A percentile compares a stretch with the other conserved stretches of the same genome.
Evolutionary conservation across 1,284 basidiomycete species (phyloP).

Genomic region (Malassezia restricta): DNA sequence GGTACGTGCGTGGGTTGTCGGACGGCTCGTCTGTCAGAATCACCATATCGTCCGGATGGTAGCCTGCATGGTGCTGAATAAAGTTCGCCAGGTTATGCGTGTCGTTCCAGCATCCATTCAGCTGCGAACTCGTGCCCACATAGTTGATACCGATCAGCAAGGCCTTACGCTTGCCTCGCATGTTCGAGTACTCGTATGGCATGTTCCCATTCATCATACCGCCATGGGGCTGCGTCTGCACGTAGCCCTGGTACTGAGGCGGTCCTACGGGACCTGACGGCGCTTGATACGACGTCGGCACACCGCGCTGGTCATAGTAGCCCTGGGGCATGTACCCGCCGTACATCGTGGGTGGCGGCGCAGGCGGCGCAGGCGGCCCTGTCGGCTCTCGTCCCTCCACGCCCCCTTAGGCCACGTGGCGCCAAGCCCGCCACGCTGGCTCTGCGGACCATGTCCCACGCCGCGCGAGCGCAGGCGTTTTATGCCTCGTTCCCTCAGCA

Average conservation of each 20-base stretch:
- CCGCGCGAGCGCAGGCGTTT: constrained; percentile 6
- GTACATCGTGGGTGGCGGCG: neutral
- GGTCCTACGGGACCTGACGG: constrained; percentile 26
- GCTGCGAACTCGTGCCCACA: constrained; percentile 17
- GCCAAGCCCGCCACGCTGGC: neutral
- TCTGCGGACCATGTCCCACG: neutral
- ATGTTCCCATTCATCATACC: constrained; percentile 30
- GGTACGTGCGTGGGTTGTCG: constrained; percentile 33
- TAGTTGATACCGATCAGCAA: constrained; percentile 46
- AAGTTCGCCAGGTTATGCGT: constrained; percentile 43
- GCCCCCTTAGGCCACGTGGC: neutral
- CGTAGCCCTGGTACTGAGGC: constrained; percentile 28
- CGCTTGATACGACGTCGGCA: constrained; percentile 21
- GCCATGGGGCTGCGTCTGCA: constrained; percentile 35
- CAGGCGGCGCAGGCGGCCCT: too few relatives aligned
- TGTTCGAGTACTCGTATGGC: constrained; percentile 40
- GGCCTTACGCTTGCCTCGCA: constrained; percentile 44
- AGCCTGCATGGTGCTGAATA: constrained; percentile 33
- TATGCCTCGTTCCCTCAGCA: constrained; percentile 6
- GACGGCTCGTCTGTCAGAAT: constrained; percentile 38
- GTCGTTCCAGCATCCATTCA: constrained; percentile 45
- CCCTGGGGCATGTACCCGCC: neutral
- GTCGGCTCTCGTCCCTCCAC: neutral
- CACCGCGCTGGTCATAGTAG: constrained; percentile 17
- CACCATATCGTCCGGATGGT: constrained; percentile 45